Evolutionary conservation across 177 flowering plant species (phyloP).

Genomic region (Telopea speciosissima): DNA sequence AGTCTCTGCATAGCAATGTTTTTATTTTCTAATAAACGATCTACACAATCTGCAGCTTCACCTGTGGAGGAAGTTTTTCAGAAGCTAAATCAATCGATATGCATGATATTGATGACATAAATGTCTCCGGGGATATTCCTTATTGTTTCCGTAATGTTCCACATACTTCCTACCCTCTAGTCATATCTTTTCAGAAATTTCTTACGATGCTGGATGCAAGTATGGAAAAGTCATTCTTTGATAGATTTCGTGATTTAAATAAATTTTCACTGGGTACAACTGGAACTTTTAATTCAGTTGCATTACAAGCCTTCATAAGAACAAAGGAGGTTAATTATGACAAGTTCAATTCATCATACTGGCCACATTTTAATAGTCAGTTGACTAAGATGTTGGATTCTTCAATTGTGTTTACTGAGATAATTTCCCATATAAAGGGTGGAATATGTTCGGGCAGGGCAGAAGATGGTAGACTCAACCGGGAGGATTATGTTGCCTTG

Average conservation of each 20-base stretch:
- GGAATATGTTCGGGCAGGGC: slow-evolving; percentile 30
- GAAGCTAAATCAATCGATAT: slow-evolving; percentile 23
- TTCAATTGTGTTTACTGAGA: slow-evolving; percentile 64
- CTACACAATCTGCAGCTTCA: slow-evolving; percentile 29
- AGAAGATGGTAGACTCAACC: slow-evolving; percentile 33
- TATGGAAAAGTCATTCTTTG: slow-evolving; percentile 50
- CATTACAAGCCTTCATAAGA: slow-evolving; percentile 37
- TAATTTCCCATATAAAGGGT: slow-evolving; percentile 76
- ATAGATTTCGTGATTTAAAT: slow-evolving; percentile 34
- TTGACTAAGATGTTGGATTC: slow-evolving; percentile 53
- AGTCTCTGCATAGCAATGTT: background rate
- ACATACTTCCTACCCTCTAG: slow-evolving; percentile 47
- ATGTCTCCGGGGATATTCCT: slow-evolving; percentile 39
- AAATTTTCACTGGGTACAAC: slow-evolving; percentile 12
- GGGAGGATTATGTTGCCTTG: slow-evolving; percentile 39
- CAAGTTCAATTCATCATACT: slow-evolving; percentile 40
- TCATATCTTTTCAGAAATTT: slow-evolving; percentile 65
- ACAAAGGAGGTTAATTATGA: slow-evolving; percentile 42
- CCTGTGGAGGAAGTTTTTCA: slow-evolving; percentile 23
- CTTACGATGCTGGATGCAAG: slow-evolving; percentile 80
- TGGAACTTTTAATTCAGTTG: slow-evolving; percentile 29
- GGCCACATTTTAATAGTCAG: slow-evolving; percentile 64
- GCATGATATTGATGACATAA: slow-evolving; percentile 35
- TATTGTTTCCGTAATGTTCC: slow-evolving; percentile 49
- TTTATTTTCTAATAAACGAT: background rate